Base-by-base conservation (phyloP, 2,329 filamentous ascomycete genomes). In the Sclerotinia subarctica region DNA sequence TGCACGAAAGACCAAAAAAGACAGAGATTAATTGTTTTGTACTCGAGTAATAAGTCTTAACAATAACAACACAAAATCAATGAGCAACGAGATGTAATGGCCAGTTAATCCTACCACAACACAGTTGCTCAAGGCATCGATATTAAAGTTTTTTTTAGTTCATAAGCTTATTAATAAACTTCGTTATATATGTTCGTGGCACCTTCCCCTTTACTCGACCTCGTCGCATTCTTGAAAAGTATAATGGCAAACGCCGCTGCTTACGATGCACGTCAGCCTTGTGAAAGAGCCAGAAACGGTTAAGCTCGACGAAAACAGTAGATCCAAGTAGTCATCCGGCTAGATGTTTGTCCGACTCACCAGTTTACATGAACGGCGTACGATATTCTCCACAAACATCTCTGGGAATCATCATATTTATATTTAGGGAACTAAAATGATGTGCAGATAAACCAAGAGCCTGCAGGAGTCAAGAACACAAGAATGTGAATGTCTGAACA, bases 251-350 rank as follows among this genome's bases (percentile, higher is more conserved):
- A 56, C 53, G 58, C 53, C 47, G 42, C 44, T 54, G 68, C 15
- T 63, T 64, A 29, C 38, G 15, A 60, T 67, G 57, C 46, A 53
- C 17, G 53, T 73, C 71, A 73, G 72, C 72, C 72, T 72, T 70
- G 71, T 65, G 66, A 67, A 65, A 26, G 5, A 59, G 38, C 49
- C 46, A 44, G 46, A 60, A 32, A 68, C 64, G 70, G 68, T 72
- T 54, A 68, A 29, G 19, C 24, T 26, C 21, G 44, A 49, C 5
- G n/a, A 21, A 51, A 51, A 13, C 7, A 62, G 44, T 15, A 42
- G 21, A 51, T 26, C 63, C 24, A 8, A 51, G 21, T 35, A 62
- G 35, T 60, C 49, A 44, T 38, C 21, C 56, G 64, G 54, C 46
- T 32, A 5, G 38, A 67, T 38, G n/a, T 62, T 67, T 19, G n/a